Evolutionary conservation across 2,329 filamentous ascomycete species (phyloP).

Genomic region (Colletotrichum nymphaeae): DNA sequence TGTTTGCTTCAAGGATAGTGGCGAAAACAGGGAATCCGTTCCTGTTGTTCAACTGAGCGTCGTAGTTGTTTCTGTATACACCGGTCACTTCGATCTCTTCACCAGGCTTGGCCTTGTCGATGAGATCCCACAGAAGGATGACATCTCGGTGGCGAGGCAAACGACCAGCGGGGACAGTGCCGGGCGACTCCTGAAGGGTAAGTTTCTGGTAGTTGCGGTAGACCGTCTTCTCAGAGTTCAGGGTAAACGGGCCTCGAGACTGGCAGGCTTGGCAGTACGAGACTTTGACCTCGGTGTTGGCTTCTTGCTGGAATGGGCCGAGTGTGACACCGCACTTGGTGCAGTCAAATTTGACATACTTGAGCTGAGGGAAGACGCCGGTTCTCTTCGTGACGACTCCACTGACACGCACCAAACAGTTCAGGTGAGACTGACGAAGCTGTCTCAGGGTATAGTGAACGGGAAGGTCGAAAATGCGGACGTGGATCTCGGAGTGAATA

Average conservation of each 20-base stretch:
- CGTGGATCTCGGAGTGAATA: conserved; percentile 97
- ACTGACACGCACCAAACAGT: conserved; percentile 93
- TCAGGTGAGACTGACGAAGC: conserved; percentile 93
- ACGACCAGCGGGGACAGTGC: conserved; percentile 94
- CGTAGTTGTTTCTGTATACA: conserved; percentile 98
- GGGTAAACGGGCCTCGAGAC: conserved; percentile 90
- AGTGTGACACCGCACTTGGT: conserved; percentile 91
- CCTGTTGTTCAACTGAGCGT: conserved; percentile 96
- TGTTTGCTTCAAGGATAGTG: conserved; percentile 96
- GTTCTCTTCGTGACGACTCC: conserved; percentile 95
- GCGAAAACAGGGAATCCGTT: conserved; percentile 99
- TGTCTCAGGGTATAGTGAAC: conserved; percentile 96
- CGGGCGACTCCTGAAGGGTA: conserved; percentile 95
- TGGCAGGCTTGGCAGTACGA: conserved; percentile 97
- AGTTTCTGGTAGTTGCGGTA: conserved; percentile 99
- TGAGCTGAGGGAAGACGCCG: conserved; percentile 96
- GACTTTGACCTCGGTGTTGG: conserved; percentile 95
- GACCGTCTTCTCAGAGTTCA: conserved; percentile 97
- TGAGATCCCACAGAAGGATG: conserved; percentile 95
- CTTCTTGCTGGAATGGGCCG: conserved; percentile 97
- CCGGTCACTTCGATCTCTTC: conserved; percentile 98
- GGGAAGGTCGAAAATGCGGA: conserved; percentile 94
- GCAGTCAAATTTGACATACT: conserved; percentile 99
- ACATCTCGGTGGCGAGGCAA: conserved; percentile 94
- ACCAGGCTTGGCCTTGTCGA: conserved; percentile 95